Percentiles rank a stretch among this genome's conserved stretches.
These are phyloP conservation scores for Prunus yedoensis DNA, from an alignment of 331 rosid genomes.

Conservation along the genomic window DNA sequence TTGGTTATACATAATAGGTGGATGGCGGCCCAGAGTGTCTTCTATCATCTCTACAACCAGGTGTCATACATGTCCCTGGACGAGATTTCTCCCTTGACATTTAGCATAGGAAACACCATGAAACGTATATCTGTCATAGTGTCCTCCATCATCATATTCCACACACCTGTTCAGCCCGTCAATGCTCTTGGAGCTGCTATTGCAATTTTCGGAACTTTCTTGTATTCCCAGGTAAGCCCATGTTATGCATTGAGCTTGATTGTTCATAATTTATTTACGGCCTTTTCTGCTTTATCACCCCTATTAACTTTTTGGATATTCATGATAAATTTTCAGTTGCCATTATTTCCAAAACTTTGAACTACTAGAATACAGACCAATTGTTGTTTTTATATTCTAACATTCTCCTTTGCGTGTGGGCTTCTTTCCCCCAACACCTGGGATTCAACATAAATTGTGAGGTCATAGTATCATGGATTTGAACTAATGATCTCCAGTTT, in stretches of 20 bases:
- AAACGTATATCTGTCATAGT: conserved; percentile 89
- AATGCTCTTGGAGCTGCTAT: conserved; percentile 94
- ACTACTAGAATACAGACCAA: not conserved
- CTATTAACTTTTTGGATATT: conserved; percentile 1
- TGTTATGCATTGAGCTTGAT: conserved; percentile 5
- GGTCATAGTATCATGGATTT: not conserved
- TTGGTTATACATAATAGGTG: conserved; percentile 53
- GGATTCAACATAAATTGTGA: not conserved
- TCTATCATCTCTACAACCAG: conserved; percentile 90
- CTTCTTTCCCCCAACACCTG: not conserved
- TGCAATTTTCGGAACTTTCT: conserved; percentile 85
- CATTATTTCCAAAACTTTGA: not conserved
- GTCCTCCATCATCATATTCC: conserved; percentile 93
- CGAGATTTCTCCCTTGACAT: conserved; percentile 89
- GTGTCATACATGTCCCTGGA: conserved; percentile 95
- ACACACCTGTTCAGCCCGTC: conserved; percentile 84
- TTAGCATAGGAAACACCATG: conserved; percentile 94
- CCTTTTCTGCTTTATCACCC: not conserved
- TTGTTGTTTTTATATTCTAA: not conserved
- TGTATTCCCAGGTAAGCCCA: conserved; percentile 79
- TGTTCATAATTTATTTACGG: not conserved
- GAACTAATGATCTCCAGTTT: not conserved
- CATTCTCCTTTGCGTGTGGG: not conserved
- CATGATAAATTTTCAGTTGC: not conserved
- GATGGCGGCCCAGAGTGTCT: conserved; percentile 93